phyloP scores from a whole-genome alignment of 1,284 basidiomycete species.

The Caloboletus inedulis region DNA sequence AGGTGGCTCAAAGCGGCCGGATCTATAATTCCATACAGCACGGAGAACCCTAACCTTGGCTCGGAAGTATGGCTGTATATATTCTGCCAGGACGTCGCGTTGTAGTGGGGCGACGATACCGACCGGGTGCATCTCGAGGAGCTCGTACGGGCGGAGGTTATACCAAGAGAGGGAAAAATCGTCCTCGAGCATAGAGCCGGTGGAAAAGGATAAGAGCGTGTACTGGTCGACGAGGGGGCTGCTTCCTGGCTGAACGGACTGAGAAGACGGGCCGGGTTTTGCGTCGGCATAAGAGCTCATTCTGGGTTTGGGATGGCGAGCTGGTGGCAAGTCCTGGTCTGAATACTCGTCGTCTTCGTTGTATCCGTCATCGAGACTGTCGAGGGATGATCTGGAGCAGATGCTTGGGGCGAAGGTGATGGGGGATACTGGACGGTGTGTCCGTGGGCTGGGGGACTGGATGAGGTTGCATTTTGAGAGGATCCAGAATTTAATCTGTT shows the following conservation, averaged over 20 bases:
- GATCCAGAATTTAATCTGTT: constrained; percentile 58
- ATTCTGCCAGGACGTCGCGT: constrained; percentile 42
- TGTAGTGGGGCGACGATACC: constrained; percentile 43
- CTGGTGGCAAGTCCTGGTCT: constrained; percentile 18
- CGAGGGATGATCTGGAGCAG: constrained; percentile 15
- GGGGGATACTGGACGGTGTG: constrained; percentile 46
- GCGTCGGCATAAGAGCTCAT: constrained; percentile 8
- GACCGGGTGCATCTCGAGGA: constrained; percentile 59
- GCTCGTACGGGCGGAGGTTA: constrained; percentile 52
- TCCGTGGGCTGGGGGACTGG: constrained; percentile 26
- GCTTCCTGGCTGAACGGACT: constrained; percentile 9
- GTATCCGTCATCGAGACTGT: constrained; percentile 29
- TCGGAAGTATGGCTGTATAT: constrained; percentile 68
- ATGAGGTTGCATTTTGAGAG: constrained; percentile 51
- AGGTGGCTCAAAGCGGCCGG: constrained; percentile 27
- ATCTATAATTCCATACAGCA: constrained; percentile 35
- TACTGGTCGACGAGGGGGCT: constrained; percentile 33
- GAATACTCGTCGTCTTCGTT: constrained; percentile 30
- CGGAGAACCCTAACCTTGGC: constrained; percentile 55
- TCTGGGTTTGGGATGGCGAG: background rate
- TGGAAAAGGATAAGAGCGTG: constrained; percentile 59
- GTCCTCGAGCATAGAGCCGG: constrained; percentile 65
- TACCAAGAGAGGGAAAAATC: constrained; percentile 57
- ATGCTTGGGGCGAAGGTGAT: constrained; percentile 51
- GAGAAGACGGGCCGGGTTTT: constrained; percentile 2